Evolutionary conservation across 208 protist species (phyloP).

Genomic region (Leishmania arabica): DNA sequence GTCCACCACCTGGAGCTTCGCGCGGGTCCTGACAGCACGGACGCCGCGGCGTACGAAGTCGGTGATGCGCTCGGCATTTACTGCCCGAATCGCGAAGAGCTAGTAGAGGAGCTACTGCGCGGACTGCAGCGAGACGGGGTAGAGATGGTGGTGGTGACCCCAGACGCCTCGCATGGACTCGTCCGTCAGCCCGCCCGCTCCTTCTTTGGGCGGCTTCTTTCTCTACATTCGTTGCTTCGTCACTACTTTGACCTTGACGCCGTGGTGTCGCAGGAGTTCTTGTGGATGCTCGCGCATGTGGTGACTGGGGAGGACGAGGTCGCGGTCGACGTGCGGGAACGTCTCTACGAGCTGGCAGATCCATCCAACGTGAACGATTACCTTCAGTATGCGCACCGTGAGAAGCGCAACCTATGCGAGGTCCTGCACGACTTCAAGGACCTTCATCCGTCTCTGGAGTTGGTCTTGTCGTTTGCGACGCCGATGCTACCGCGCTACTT

Average conservation of each 20-base stretch:
- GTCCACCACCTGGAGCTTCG: conserved; percentile 67
- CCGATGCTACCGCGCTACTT: conserved; percentile 82
- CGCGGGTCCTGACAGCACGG: neutral
- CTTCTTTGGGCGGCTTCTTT: conserved; percentile 60
- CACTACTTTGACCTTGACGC: conserved; percentile 87
- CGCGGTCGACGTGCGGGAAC: conserved; percentile 45
- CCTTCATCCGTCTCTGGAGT: conserved; percentile 53
- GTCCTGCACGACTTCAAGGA: conserved; percentile 82
- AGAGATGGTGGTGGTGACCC: conserved; percentile 49
- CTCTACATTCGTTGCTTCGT: conserved; percentile 46
- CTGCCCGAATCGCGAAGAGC: conserved; percentile 48
- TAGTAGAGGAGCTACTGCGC: conserved; percentile 61
- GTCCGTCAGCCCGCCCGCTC: conserved; percentile 42
- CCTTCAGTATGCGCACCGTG: conserved; percentile 77
- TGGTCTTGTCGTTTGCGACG: conserved; percentile 60
- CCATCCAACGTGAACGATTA: conserved; percentile 65
- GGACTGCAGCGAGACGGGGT: conserved; percentile 39
- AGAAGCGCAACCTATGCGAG: conserved; percentile 89
- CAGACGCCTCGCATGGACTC: conserved; percentile 52
- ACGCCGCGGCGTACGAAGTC: conserved; percentile 45
- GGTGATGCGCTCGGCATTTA: conserved; percentile 86
- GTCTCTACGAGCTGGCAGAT: conserved; percentile 74
- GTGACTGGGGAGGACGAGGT: conserved; percentile 29
- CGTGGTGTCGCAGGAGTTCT: conserved; percentile 66
- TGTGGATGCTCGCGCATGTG: conserved; percentile 77